Percentiles rank a stretch among this genome's conserved stretches.
These are phyloP conservation scores for Thalassia testudinum DNA, from an alignment of 116 monocot species.

Conservation along the genomic window DNA sequence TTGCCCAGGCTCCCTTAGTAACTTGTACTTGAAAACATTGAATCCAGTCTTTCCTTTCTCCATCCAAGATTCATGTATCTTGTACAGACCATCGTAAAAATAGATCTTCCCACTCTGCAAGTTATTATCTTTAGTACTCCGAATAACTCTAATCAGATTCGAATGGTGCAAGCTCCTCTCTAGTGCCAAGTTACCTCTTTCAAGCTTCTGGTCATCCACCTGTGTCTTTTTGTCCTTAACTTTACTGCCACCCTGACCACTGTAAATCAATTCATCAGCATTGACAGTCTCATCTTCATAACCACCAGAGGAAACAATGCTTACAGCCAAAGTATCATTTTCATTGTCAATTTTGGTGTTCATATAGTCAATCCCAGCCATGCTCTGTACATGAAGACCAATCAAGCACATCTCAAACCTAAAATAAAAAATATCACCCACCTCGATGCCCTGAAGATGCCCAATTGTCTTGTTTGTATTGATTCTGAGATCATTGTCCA, in stretches of 20 bases:
- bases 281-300: conserved; percentile 70
- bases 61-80: conserved; percentile 57
- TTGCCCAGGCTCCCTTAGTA: conserved; percentile 56
- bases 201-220: conserved; percentile 65
- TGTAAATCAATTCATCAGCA: conserved; percentile 50
- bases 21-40: conserved; percentile 63
- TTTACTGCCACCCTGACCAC: conserved; percentile 35
- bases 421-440: conserved; percentile 93
- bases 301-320: conserved; percentile 70
- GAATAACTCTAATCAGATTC: conserved; percentile 62
- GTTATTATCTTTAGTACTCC: conserved; percentile 38
- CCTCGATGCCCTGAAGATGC: conserved; percentile 44
- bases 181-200: conserved; percentile 79
- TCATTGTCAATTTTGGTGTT: conserved; percentile 15
- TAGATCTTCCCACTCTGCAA: conserved; percentile 41
- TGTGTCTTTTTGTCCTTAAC: conserved; percentile 5
- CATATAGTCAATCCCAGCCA: conserved; percentile 78
- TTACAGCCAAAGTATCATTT: conserved; percentile 49
- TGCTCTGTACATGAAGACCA: conserved; percentile 57
- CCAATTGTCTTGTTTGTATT: conserved; percentile 51
- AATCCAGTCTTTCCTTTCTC: conserved; percentile 59
- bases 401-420: conserved; percentile 76
- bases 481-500: conserved; percentile 41
- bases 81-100: conserved; percentile 86
- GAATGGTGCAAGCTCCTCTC: conserved; percentile 49